Base-by-base conservation (phyloP, 2,329 filamentous ascomycete genomes). In the Conoideocrella luteorostrata region DNA sequence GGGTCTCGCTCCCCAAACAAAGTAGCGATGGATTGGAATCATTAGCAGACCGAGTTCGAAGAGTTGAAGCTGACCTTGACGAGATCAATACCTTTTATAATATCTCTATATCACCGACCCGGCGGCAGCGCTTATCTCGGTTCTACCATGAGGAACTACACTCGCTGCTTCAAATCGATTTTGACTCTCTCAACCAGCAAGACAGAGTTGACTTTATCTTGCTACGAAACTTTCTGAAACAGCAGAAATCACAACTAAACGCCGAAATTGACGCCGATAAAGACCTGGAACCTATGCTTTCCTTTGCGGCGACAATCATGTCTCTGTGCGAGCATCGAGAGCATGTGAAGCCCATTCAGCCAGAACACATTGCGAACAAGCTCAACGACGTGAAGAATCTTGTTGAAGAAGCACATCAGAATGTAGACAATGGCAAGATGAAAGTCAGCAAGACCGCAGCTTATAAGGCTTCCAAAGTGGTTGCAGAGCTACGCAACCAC, bases 11-110 rank as follows among this genome's bases (percentile, higher is more conserved):
- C 23, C 46, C 48, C 4, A 44, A 44, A 21, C 41, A 44, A 7
- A 32, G 39, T 28, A 36, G 35, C 10, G 34, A 28, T 30, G 39
- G 24, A 9, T 36, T 43, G n/a, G 63, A 67, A 43, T 57, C 56
- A 2, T 63, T 72, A 52, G 50, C 58, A 26, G 65, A 71, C 32
- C 64, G 67, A 18, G 66, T 76, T 12, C 54, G 63, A 9, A 66
- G 70, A 7, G 61, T 77, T 4, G 56, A 53, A 3, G 59, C 61
- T 26, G 75, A 79, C 44, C 47, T 75, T 2, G 47, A 58, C 7
- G 68, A 75, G n/a, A 57, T 79, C 3, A 55, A 66, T 7, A 56
- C 55, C 2, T 77, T 74, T 51, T 75, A 76, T 57, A 70, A 67
- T 40, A 66, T 78, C 47, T 57, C 58, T 1, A 64, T 70, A 30